Evolutionary conservation across 2,329 filamentous ascomycete genomes (phyloP).

Genomic region (Cytospora piceicola): DNA sequence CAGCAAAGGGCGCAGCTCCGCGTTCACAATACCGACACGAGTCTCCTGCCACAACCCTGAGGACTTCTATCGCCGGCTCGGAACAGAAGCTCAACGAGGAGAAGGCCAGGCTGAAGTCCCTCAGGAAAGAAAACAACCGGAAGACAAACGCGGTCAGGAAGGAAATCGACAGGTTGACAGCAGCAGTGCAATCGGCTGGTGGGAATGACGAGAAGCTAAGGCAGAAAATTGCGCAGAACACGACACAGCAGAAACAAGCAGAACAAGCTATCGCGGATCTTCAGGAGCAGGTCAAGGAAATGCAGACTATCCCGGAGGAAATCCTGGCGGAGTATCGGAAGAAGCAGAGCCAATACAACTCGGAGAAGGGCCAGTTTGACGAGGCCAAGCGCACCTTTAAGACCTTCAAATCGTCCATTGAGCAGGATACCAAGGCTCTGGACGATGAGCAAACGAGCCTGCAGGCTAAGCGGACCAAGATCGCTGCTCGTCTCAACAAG

Average conservation of each 20-base stretch:
- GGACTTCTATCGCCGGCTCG: conserved; percentile 73
- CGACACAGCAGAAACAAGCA: conserved; percentile 70
- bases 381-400: conserved; percentile 58
- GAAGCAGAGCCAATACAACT: conserved; percentile 56
- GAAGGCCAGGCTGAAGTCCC: conserved; percentile 68
- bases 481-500: conserved; percentile 71
- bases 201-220: conserved; percentile 76
- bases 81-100: conserved; percentile 73
- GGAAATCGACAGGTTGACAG: conserved; percentile 72
- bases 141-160: conserved; percentile 69
- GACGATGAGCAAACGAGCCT: conserved; percentile 66
- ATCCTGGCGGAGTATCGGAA: conserved; percentile 61
- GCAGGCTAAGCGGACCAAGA: conserved; percentile 72
- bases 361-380: conserved; percentile 64
- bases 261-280: conserved; percentile 41
- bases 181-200: conserved; percentile 69
- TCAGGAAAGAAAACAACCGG: conserved; percentile 75
- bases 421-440: conserved; percentile 65
- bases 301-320: conserved; percentile 66
- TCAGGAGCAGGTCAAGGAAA: conserved; percentile 65
- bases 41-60: conserved; percentile 76
- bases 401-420: conserved; percentile 62
- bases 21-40: conserved; percentile 68
- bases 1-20: conserved; percentile 49
- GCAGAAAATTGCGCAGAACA: conserved; percentile 76